These are phyloP conservation scores for Fusarium irregulare DNA, from an alignment of 2,329 filamentous ascomycete species.

Conservation along the genomic window DNA sequence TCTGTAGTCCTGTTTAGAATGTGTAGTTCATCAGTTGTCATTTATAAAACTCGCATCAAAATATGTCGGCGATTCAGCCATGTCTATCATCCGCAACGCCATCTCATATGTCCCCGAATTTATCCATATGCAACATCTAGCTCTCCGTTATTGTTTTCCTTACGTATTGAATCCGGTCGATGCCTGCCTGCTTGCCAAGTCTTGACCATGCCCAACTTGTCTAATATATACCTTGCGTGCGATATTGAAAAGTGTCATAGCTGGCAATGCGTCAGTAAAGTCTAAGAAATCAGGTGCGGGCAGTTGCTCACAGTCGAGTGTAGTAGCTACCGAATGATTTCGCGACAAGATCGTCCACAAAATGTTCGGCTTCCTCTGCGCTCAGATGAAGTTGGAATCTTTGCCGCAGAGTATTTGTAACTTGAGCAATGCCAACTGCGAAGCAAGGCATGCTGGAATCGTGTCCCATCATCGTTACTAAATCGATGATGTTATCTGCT, in stretches of 20 bases:
- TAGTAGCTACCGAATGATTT: constrained; percentile 91
- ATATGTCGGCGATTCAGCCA: constrained; percentile 26
- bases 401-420: constrained; percentile 75
- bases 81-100: constrained; percentile 47
- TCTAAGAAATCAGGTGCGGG: not conserved
- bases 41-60: constrained; percentile 30
- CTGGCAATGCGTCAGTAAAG: constrained; percentile 55
- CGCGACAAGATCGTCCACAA: constrained; percentile 82
- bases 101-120: constrained; percentile 41
- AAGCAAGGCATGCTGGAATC: constrained; percentile 89
- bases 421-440: constrained; percentile 76
- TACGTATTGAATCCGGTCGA: constrained; percentile 21
- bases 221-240: constrained; percentile 88
- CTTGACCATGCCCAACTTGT: constrained; percentile 8
- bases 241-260: constrained; percentile 88
- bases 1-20: constrained; percentile 1
- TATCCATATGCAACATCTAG: constrained; percentile 32
- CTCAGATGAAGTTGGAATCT: constrained; percentile 86
- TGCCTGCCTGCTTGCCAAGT: constrained; percentile 10
- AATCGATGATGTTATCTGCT: constrained; percentile 82
- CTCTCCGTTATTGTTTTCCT: constrained; percentile 11
- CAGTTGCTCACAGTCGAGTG: constrained; percentile 77
- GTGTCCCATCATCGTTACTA: constrained; percentile 86
- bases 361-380: constrained; percentile 82
- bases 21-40: constrained; percentile 28